Base-by-base conservation (phyloP, 148 eudicot species). In the Fagopyrum esculentum region DNA sequence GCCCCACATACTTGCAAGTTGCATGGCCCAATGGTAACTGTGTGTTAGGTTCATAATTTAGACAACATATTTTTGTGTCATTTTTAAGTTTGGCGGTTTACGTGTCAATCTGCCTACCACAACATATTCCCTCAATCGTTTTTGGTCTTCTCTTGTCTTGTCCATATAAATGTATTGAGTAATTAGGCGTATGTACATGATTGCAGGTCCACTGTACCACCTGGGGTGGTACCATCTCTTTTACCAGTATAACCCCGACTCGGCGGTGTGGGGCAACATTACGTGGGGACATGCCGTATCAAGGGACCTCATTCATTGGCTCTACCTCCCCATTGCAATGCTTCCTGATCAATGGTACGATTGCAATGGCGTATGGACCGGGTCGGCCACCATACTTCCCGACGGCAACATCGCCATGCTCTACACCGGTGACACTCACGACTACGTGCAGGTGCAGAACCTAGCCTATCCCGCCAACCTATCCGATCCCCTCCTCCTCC, bases 241-340 rank as follows among this genome's bases (percentile, higher is more conserved):
- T 82, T 95, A 92, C 80, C 98, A 95, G 8, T 95, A 95, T 86
- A 92, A 95, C 77, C 98, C 97, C 7, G 87, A 90, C 26, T 81
- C 92, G 5, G 89, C 98, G 0, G 81, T 95, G 1, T 95, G 98
- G 98, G 98, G 98, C 2, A 95, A 89, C 86, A 95, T 95, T 26
- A 82, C 90, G 2, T 95, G 98, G 98, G 98, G 93, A 64, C 98
- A 95, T 35, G 91, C 98, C 0, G 86, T 92, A 5, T 95, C 98
- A 51, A 82, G 54, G 49, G 98, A 95, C 88, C 68, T 92, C 57
- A 88, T 95, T 79, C 82, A 92, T 49, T 95, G 98, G 98, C 80
- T 84, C 72, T 80, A 95, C 78, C 90, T 95, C 2, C 96, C 97
- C 0, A 45, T 83, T 0, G 83, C 98, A 50, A 85, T 95, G 96